Conservation (phyloP, 1,139 yeast species). For the Kurtzmaniella quercitrusa region DNA sequence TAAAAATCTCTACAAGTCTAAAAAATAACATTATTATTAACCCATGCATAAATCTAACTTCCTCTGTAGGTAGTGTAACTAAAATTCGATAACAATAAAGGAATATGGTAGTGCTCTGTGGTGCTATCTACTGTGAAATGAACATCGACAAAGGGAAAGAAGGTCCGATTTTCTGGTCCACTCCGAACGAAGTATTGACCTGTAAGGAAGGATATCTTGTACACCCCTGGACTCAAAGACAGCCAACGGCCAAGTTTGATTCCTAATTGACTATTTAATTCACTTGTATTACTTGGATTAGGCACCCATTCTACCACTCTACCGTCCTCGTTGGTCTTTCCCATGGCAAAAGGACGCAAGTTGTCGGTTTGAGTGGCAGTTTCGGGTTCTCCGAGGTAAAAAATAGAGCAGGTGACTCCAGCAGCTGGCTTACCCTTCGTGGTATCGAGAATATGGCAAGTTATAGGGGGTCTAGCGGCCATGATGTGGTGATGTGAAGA, state of each 20-base stretch:
- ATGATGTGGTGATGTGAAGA: background rate
- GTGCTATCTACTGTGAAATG: conserved; percentile 60
- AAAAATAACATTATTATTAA: too few relatives aligned
- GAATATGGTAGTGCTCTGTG: conserved; percentile 86
- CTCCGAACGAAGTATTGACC: conserved; percentile 53
- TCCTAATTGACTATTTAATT: conserved; percentile 25
- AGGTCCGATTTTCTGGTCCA: conserved; percentile 36
- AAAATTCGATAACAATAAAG: conserved; percentile 73
- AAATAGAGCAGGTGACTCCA: conserved; percentile 58
- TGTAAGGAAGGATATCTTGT: conserved; percentile 73
- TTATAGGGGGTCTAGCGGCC: conserved; percentile 50
- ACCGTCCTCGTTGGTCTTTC: conserved; percentile 74
- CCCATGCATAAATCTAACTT: conserved; percentile 26
- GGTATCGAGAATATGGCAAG: conserved; percentile 87
- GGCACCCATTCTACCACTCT: conserved; percentile 66
- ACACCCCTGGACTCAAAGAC: conserved; percentile 51
- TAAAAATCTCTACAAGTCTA: too few relatives aligned
- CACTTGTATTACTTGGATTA: conserved; percentile 30
- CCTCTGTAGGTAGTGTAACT: conserved; percentile 91
- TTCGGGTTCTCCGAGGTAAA: conserved; percentile 19
- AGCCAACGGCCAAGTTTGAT: conserved; percentile 36
- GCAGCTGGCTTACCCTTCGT: conserved; percentile 78
- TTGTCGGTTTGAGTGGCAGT: conserved; percentile 22
- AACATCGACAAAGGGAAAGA: conserved; percentile 84
- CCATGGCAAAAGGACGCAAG: conserved; percentile 50